Evolutionary conservation across 2,329 filamentous ascomycete species (phyloP).

Genomic region (Paracorniculantispora psalliotae): DNA sequence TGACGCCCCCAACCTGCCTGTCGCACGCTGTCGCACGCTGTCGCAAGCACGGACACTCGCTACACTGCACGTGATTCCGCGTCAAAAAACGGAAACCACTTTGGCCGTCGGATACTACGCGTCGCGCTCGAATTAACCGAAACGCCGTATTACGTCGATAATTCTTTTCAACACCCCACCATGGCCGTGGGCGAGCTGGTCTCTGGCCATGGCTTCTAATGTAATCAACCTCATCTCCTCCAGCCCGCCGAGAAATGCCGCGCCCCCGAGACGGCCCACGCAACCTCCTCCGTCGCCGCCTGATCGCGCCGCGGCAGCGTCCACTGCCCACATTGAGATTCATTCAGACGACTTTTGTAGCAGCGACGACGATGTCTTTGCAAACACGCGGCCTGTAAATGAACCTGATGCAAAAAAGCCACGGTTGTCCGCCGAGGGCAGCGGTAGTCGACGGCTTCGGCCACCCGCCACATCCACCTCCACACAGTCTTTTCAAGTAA

Average conservation of each 20-base stretch:
- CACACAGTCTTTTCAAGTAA: not conserved
- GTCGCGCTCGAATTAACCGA: not conserved
- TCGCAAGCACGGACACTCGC: not conserved
- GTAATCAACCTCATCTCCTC: slow-evolving; percentile 35
- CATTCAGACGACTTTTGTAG: slow-evolving; percentile 10
- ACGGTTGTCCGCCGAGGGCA: not conserved
- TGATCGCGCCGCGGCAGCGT: not conserved
- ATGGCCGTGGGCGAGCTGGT: slow-evolving; percentile 6
- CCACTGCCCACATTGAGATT: not conserved
- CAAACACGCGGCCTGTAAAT: not conserved
- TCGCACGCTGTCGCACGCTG: not conserved
- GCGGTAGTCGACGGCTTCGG: not conserved
- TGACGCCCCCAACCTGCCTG: too few species aligned
- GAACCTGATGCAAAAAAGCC: not conserved
- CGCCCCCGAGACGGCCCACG: not conserved
- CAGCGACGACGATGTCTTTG: not conserved
- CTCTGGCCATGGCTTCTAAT: slow-evolving; percentile 25
- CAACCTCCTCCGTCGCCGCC: not conserved
- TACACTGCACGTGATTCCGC: slow-evolving; percentile 9
- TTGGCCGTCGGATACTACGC: not conserved
- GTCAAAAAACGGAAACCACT: not conserved
- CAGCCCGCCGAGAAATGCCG: slow-evolving; percentile 22
- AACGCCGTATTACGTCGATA: not conserved
- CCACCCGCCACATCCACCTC: not conserved
- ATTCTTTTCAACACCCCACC: not conserved